Evolutionary conservation across 768 basidiomycete species (phyloP), one percentile per base, ranked within the genome.

Genomic region (Termitomyces sp.): DNA sequence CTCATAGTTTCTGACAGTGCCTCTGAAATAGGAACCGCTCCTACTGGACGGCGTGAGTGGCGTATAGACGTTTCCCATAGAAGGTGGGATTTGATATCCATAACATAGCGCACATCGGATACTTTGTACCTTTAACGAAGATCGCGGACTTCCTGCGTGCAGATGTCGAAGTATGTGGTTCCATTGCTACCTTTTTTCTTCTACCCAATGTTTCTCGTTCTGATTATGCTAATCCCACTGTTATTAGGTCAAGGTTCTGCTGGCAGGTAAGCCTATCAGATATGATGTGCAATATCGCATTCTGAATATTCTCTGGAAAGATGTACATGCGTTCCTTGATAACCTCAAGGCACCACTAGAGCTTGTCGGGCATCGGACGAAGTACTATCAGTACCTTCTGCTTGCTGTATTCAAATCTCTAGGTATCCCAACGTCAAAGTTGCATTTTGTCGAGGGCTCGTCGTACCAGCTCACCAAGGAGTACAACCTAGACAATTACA

Each of bases 291-390:
- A 12, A 46, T 24, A 37, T n/a, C 16, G 13, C 26, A 45, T 52
- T 26, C 13, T 45, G 26, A 42, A 50, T 18, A 18, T 49, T 10
- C 12, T 29, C n/a, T 24, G 20, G 31, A 5, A 68, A 92, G 94
- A 97, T 69, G 84, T 98, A 15, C 97, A 98, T 65, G 97, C 94
- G 7, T 98, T 98, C 78, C 84, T 99, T 48, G 97, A 99, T 70
- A 97, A 98, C 68, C 77, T 95, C 64, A 99, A 99, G 73, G 95
- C 97, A 0, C 95, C 96, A 0, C 75, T 96, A 1, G 93, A 94
- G 49, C 90, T 97, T 57, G 93, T 99, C 48, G 81, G 80, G 0
- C 81, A 94, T 73, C 83, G 95, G 29, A 91, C 89, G 58, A 85
- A 87, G 64, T 99, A 96, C 84, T 99, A 99, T 76, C 77, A 92